Conservation (phyloP, 2,329 filamentous ascomycete genomes). For the Bretziella fagacearum region DNA sequence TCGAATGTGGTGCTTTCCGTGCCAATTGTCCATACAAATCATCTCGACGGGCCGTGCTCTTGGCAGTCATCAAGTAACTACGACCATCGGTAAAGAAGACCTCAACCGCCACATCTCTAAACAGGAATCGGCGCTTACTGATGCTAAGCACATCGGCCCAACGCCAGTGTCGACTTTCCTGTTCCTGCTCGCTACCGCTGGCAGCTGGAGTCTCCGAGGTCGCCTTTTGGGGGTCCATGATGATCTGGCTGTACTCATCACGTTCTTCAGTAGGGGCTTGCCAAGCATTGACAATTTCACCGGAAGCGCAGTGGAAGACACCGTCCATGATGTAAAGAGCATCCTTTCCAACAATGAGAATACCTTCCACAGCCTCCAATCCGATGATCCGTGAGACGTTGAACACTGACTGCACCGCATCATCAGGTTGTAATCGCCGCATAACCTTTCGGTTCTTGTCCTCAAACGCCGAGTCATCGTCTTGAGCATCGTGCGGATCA, state of each 20-base stretch:
- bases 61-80: slow-evolving; percentile 80
- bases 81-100: slow-evolving; percentile 94
- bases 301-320: slow-evolving; percentile 85
- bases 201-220: neutral
- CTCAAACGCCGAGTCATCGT: slow-evolving; percentile 60
- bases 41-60: slow-evolving; percentile 56
- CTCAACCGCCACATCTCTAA: slow-evolving; percentile 91
- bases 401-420: slow-evolving; percentile 83
- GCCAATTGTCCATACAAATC: slow-evolving; percentile 64
- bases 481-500: slow-evolving; percentile 70
- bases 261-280: slow-evolving; percentile 84
- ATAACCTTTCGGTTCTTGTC: slow-evolving; percentile 98
- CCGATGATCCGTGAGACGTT: slow-evolving; percentile 92
- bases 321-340: slow-evolving; percentile 90
- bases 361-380: slow-evolving; percentile 80
- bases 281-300: slow-evolving; percentile 92
- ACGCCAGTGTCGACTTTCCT: slow-evolving; percentile 78
- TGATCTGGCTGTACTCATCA: slow-evolving; percentile 88
- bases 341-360: slow-evolving; percentile 83
- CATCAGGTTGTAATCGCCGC: slow-evolving; percentile 76
- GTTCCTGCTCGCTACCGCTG: slow-evolving; percentile 33
- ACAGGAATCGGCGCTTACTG: slow-evolving; percentile 86
- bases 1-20: slow-evolving; percentile 62
- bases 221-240: slow-evolving; percentile 42
- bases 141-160: slow-evolving; percentile 92